phyloP scores from a whole-genome alignment of 805 yeast species.

The Zygosaccharomyces siamensis region DNA sequence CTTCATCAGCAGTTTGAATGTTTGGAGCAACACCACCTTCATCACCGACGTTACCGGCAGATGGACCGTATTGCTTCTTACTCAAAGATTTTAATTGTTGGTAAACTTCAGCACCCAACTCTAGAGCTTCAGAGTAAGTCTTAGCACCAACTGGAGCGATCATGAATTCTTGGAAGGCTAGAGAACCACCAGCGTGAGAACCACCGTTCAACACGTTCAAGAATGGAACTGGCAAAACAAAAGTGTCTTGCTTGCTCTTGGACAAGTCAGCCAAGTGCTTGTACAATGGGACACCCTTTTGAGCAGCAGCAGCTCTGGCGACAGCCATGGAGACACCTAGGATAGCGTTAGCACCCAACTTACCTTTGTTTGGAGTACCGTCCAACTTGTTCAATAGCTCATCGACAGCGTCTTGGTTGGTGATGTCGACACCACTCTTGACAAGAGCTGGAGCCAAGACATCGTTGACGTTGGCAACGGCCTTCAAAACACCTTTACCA shows the following conservation, averaged over 20 bases:
- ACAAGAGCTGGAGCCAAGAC: slow-evolving; percentile 91
- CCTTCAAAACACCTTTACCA: slow-evolving; percentile 98
- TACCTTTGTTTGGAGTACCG: slow-evolving; percentile 96
- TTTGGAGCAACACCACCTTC: slow-evolving; percentile 99
- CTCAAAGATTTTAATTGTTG: slow-evolving; percentile 90
- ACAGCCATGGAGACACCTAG: slow-evolving; percentile 96
- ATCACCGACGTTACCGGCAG: slow-evolving; percentile 99
- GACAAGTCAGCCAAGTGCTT: slow-evolving; percentile 81
- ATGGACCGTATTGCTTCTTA: slow-evolving; percentile 92
- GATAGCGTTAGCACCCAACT: slow-evolving; percentile 97
- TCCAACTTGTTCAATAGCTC: slow-evolving; percentile 80
- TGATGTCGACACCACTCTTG: slow-evolving; percentile 75
- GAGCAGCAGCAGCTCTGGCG: slow-evolving; percentile 98
- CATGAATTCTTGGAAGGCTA: slow-evolving; percentile 99
- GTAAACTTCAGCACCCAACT: slow-evolving; percentile 97
- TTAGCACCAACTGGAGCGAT: slow-evolving; percentile 92
- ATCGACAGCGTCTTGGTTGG: slow-evolving; percentile 82
- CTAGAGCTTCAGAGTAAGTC: slow-evolving; percentile 89
- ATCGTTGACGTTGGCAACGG: slow-evolving; percentile 92
- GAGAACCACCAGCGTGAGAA: slow-evolving; percentile 99
- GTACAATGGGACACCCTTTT: slow-evolving; percentile 89
- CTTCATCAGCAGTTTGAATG: slow-evolving; percentile 92
- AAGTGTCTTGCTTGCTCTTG: slow-evolving; percentile 66
- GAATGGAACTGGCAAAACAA: slow-evolving; percentile 97
- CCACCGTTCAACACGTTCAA: slow-evolving; percentile 99